Evolutionary conservation across 306 rosid genomes (phyloP), one percentile per base, ranked within the genome.

Genomic region (Pyrus bretschneideri): DNA sequence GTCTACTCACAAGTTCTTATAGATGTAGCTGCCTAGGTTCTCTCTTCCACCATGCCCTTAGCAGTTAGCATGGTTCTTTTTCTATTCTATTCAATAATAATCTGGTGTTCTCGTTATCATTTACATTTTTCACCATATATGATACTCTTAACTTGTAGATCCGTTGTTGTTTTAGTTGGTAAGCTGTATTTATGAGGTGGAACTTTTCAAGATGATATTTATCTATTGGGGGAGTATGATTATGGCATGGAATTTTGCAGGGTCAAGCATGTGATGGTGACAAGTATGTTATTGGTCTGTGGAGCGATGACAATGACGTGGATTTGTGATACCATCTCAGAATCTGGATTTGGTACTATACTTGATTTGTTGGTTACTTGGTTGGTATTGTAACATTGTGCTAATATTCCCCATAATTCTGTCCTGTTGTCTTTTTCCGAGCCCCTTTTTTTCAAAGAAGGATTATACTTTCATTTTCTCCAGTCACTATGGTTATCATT

Each of bases 291-390:
- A 71, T 75, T 95, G 89, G 97, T 90, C 49, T 95, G 92, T 65
- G 99, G 99, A 78, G 97, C 99, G 14, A 95, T 92, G 99, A 90
- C 93, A 79, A 89, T 85, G 74, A 87, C 91, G 9, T 95, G 97
- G 97, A 92, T 95, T 57, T 92, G 97, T 87, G 99, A 95, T 79
- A 92, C 97, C 71, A 95, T 95, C 81, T 62, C 99, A 79, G 97
- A 95, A 86, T 89, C 99, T 83, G 97, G 99, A 81, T 91, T 95
- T 79, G 99, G 99, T 95, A 89, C 8, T 66, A 35, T 71, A 69
- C 82, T 78, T 80, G 67, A 73, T 61, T 15, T 70, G 42, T 75
- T 55, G 67, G 42, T 81, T 71, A 57, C 67, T 72, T 77, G 80
- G 78, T 55, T 51, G 70, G 51, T 6, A 19, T 64, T 30, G 19